A percentile compares a stretch with the other conserved stretches of the same genome.
Conservation (phyloP, 257 asterid species). For the Nicotiana attenuata region DNA sequence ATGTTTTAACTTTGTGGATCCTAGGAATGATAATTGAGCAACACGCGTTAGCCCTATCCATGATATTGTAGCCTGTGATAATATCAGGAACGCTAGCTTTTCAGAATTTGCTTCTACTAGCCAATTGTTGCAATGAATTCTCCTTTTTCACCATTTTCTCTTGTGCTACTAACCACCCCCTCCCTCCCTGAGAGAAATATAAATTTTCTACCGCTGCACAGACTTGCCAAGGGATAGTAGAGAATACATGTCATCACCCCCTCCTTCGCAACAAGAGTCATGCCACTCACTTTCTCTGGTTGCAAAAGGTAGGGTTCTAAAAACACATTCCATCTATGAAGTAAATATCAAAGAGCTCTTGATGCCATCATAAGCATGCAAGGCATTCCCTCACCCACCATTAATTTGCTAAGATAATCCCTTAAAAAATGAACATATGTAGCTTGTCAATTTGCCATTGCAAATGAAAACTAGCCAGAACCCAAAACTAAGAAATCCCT, state of each 20-base stretch:
- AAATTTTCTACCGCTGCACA: background rate
- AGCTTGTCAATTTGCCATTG: background rate
- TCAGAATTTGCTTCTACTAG: background rate
- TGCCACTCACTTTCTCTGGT: background rate
- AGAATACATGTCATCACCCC: background rate
- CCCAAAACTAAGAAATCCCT: background rate
- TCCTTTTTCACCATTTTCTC: background rate
- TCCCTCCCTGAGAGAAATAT: background rate
- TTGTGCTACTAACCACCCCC: background rate
- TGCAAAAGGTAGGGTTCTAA: background rate
- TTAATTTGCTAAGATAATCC: background rate
- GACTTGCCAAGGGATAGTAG: background rate
- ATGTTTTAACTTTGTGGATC: background rate
- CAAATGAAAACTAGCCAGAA: slow-evolving; percentile 1
- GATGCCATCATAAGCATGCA: background rate
- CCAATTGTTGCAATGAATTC: background rate
- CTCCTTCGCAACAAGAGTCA: background rate
- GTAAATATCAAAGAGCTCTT: background rate
- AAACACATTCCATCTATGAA: background rate
- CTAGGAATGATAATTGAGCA: background rate
- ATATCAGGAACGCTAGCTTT: background rate
- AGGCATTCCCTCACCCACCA: background rate
- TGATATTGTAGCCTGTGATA: background rate
- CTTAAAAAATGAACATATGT: background rate
- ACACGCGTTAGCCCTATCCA: background rate